Evolutionary conservation across 495 filamentous ascomycete genomes (phyloP), one percentile per base, ranked within the genome.

Genomic region (Aspergillus heteromorphus): DNA sequence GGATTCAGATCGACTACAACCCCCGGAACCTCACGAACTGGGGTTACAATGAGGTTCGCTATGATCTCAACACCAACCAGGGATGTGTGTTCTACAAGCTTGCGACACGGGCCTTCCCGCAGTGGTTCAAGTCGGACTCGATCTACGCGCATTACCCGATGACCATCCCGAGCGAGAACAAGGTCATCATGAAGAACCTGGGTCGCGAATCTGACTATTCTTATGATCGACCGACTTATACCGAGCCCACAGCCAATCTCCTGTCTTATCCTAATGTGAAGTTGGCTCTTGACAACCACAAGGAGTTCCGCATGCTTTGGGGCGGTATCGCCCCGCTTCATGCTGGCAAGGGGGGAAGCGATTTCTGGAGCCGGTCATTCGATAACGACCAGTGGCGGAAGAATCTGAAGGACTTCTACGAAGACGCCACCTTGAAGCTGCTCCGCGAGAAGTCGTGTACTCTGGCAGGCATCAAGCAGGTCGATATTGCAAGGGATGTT

Each of bases 81-180:
- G 90, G 90, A 18, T 89, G 86, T 57, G 87, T 92, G 4, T 84
- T 92, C 66, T 92, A 92, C 73, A 95, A 92, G 73, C 75, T 95
- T 49, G 84, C 89, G 48, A 71, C 86, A 45, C 79, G 87, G 18
- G 86, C 89, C 2, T 91, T 95, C 77, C 90, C 90, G 2, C 80
- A 86, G 57, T 82, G 85, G 65, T 92, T 88, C 81, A 86, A 84
- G 65, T 64, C 73, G 25, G 86, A 93, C 69, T 91, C 87, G 1
- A 83, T 92, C 54, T 95, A 93, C 55, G 88, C 88, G n/a, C 87
- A 91, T 60, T 93, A 88, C 63, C 90, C 90, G 4, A 87, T 95
- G 82, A 89, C 87, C 6, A 84, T 87, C 20, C 87, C 87, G 9
- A 60, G 69, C 27, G 89, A 93, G 67, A 93, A 87, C 59, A 68